Evolutionary conservation across 768 basidiomycete genomes (phyloP).

Genomic region (Tylopilus plumbeoviolaceoides): DNA sequence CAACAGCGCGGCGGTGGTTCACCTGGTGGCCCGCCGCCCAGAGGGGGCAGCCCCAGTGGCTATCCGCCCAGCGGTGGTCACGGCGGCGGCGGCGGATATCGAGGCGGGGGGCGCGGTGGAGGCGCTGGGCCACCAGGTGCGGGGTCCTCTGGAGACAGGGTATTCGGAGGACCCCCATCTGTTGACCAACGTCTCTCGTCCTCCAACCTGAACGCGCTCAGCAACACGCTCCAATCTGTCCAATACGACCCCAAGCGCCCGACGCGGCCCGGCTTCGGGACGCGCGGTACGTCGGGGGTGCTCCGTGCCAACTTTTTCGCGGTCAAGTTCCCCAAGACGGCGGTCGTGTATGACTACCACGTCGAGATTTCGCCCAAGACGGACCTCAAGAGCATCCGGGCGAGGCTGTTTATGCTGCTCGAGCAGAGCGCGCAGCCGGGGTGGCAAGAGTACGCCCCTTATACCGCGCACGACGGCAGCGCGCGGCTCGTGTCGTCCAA

Average conservation of each 20-base stretch:
- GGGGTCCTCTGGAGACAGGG: conserved; percentile 23
- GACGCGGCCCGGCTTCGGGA: conserved; percentile 45
- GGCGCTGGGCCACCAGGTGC: conserved; percentile 26
- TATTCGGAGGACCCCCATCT: conserved; percentile 30
- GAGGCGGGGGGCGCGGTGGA: conserved; percentile 20
- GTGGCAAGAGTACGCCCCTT: conserved; percentile 36
- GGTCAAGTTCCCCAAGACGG: conserved; percentile 35
- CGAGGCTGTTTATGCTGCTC: conserved; percentile 41
- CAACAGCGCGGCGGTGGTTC: conserved; percentile 5
- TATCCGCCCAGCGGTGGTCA: conserved; percentile 1
- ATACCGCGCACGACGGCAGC: conserved; percentile 38
- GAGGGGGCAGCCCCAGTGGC: conserved; percentile 6
- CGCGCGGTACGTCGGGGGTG: conserved; percentile 34
- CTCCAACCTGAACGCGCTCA: conserved; percentile 22
- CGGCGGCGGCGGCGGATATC: conserved; percentile 2
- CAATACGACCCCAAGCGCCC: conserved; percentile 37
- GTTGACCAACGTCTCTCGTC: conserved; percentile 33
- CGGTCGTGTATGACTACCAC: conserved; percentile 43
- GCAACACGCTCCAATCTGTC: conserved; percentile 28
- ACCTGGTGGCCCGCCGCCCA: background rate
- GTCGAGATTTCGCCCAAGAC: conserved; percentile 35
- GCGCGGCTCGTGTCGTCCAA: conserved; percentile 40
- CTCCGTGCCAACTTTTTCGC: conserved; percentile 52
- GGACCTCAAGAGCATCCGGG: conserved; percentile 34
- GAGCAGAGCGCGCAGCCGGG: conserved; percentile 34